Base-by-base conservation (phyloP, 805 yeast genomes). In the Yarrowia osloensis region DNA sequence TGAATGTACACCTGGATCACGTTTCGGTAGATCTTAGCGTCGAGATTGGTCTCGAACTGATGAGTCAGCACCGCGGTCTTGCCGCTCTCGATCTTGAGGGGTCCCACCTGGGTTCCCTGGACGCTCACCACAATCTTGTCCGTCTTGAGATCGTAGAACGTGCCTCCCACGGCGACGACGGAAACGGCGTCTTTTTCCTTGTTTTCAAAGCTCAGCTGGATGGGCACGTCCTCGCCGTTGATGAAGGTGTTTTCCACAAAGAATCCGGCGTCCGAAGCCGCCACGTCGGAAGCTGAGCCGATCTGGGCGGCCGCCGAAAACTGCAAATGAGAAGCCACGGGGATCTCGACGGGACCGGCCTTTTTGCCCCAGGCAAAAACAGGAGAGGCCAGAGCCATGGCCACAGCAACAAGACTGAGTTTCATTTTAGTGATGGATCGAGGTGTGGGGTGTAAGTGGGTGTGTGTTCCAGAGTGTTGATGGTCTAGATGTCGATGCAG, bases 1-100 rank as follows among this genome's bases (percentile, higher is more conserved):
- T 68, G 72, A 39, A 68, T 69, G 31, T 66, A 63, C 40, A 73
- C 70, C 15, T 67, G 63, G 49, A 71, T 67, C 40, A 83, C 80
- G 70, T 90, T 75, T 70, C 84, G 75, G 73, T 86, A 89, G 70
- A 81, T 81, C 46, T 81, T 84, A 39, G 90, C 85, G 26, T 61
- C 66, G 13, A 57, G 35, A 49, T 28, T 28, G 42, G 66, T 33
- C 31, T 44, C 66, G n/a, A 61, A 44, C 29, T 19, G 40, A 24
- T 44, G 54, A 21, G 79, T 77, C 68, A 91, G 77, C 71, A 83
- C 84, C 72, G 90, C 79, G 33, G 84, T 83, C 62, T 91, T 75
- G 62, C 80, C 81, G 77, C 90, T 96, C 52, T 79, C 79, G 74
- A 91, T 85, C 22, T 73, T 72, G 19, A 75, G 79, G 68, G 83